Base-by-base conservation (phyloP, 2,329 filamentous ascomycete species). In the Coniochaeta sp. region DNA sequence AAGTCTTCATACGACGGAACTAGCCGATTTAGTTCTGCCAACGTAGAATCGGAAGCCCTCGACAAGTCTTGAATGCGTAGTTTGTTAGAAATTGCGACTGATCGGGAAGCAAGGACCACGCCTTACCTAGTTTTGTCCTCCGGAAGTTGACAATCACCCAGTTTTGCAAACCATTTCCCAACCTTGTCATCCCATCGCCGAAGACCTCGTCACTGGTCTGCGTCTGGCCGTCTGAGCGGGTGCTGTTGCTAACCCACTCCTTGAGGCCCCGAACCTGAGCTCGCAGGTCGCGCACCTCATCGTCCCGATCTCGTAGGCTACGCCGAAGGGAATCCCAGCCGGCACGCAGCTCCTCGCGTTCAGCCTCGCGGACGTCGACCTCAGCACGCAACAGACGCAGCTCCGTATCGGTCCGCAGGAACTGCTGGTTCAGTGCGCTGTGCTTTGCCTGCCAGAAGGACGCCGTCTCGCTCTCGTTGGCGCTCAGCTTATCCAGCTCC, bases 131-230 rank as follows among this genome's bases (percentile, higher is more conserved):
- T 73, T 81, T 88, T 14, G 81, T 79, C 63, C 82, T 83, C 58
- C 88, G 79, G 64, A 89, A 91, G 69, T 89, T 83, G 28, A 83
- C 81, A 65, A 91, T 85, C 3, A 88, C 83, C 88, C 88, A 91
- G 66, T 91, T 90, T 73, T 90, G 87, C 65, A 90, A 73, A 26
- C 87, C 83, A 66, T 90, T 88, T 22, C 83, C 83, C 55, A 91
- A 70, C 60, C 81, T 78, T 57, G 80, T 77, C 77, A 89, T 83
- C 10, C 79, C 78, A 57, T 88, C 83, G 2, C 77, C 81, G 68
- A 91, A 82, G 12, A 85, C 83, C 70, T 88, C 85, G 67, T 91
- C 89, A 62, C 85, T 86, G 2, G 76, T 77, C 70, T 87, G 85
- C n/a, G 74, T 77, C 69, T 87, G 83, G 24, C 82, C 82, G 32